Evolutionary conservation across 78 protist species (phyloP).

Genomic region (Planoprotostelium fungivorum): DNA sequence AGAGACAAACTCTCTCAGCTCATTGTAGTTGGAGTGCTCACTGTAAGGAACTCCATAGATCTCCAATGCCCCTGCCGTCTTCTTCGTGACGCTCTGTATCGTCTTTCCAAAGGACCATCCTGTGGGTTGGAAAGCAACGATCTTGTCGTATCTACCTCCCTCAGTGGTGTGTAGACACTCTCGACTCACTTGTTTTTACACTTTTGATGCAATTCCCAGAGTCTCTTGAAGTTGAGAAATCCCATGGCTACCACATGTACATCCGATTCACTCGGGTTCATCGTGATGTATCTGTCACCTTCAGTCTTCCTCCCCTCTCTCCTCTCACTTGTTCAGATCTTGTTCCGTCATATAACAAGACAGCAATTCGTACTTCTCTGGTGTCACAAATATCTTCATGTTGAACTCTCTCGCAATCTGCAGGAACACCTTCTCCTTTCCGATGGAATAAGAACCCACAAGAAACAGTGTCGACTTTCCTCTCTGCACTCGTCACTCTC

Average conservation of each 20-base stretch:
- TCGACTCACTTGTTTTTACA: background rate
- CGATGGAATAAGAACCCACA: constrained; percentile 76
- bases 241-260: constrained; percentile 33
- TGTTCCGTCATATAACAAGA: constrained; percentile 7
- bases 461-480: constrained; percentile 32
- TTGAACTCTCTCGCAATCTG: constrained; percentile 33
- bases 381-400: constrained; percentile 8
- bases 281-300: constrained; percentile 7
- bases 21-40: constrained; percentile 68
- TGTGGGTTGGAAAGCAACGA: constrained; percentile 62
- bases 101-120: constrained; percentile 63
- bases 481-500: background rate
- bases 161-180: background rate
- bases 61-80: background rate
- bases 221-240: background rate
- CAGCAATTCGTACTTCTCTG: constrained; percentile 13
- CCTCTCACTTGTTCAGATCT: background rate
- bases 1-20: constrained; percentile 55
- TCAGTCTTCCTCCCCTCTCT: background rate
- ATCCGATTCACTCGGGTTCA: constrained; percentile 10
- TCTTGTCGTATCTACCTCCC: constrained; percentile 1
- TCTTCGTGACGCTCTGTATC: constrained; percentile 5
- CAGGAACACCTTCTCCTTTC: constrained; percentile 72
- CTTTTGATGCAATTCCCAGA: constrained; percentile 3
- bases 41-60: constrained; percentile 67